phyloP scores from a whole-genome alignment of 164 flowering plant species.

The Santalum album region DNA sequence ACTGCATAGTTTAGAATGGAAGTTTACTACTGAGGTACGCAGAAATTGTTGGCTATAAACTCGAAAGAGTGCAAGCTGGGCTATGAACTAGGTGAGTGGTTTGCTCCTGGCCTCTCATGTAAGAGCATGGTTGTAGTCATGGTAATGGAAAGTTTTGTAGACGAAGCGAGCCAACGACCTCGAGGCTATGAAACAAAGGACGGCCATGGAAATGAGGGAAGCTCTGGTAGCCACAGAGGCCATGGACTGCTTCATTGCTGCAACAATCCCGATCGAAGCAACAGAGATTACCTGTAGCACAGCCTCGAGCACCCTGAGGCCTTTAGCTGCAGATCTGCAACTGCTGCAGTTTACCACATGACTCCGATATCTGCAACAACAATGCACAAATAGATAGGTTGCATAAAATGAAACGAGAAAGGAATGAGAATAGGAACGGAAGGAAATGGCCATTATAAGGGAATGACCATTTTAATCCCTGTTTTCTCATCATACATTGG shows the following conservation, averaged over 20 bases:
- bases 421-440: too few species aligned
- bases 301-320: constrained; percentile 46
- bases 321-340: constrained; percentile 54
- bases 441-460: too few species aligned
- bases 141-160: constrained; percentile 60
- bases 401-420: too few species aligned
- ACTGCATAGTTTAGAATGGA: too few species aligned
- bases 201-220: constrained; percentile 31
- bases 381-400: background rate
- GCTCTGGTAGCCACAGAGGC: constrained; percentile 34
- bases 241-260: constrained; percentile 35
- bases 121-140: constrained; percentile 63
- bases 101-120: constrained; percentile 7
- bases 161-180: constrained; percentile 66
- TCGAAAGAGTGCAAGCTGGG: too few species aligned
- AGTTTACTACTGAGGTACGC: too few species aligned
- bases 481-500: too few species aligned
- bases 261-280: constrained; percentile 48
- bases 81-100: too few species aligned
- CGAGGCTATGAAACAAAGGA: constrained; percentile 52
- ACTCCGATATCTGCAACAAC: constrained; percentile 58
- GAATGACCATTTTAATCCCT: too few species aligned
- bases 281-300: constrained; percentile 52
- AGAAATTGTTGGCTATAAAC: too few species aligned
- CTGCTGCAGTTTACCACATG: constrained; percentile 84